Evolutionary conservation across 768 basidiomycete genomes (phyloP).

Genomic region (Boletus vermiculosoides): DNA sequence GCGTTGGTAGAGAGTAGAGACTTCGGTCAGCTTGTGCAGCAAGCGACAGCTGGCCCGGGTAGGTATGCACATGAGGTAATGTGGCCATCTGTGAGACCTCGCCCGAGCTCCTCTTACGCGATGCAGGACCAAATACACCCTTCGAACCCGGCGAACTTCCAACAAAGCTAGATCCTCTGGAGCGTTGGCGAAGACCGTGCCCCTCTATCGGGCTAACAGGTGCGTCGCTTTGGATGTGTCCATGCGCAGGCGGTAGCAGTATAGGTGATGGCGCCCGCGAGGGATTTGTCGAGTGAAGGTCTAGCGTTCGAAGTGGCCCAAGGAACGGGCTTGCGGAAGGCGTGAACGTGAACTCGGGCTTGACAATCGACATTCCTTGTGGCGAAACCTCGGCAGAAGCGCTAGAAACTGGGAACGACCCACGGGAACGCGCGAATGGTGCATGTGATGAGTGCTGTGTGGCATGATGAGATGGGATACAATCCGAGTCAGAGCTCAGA

Average conservation of each 20-base stretch:
- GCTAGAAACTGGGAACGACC: constrained; percentile 20
- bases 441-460: constrained; percentile 31
- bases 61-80: constrained; percentile 33
- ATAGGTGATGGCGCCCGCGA: constrained; percentile 75
- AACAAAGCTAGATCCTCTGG: constrained; percentile 33
- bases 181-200: constrained; percentile 24
- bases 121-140: constrained; percentile 26
- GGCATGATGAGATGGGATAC: constrained; percentile 32
- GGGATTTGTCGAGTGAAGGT: constrained; percentile 67
- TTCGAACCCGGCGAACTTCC: constrained; percentile 38
- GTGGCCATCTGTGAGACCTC: constrained; percentile 32
- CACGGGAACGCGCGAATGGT: constrained; percentile 27
- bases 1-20: constrained; percentile 27
- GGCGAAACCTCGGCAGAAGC: constrained; percentile 33
- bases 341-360: constrained; percentile 47
- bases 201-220: constrained; percentile 38
- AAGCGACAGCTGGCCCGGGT: constrained; percentile 33
- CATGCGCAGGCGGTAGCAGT: constrained; percentile 52
- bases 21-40: constrained; percentile 26
- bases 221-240: constrained; percentile 20
- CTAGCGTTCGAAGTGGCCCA: constrained; percentile 70
- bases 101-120: constrained; percentile 31
- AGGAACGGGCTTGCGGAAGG: constrained; percentile 81
- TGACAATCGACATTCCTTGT: constrained; percentile 22
- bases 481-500: constrained; percentile 64